Evolutionary conservation across 257 asterid species (phyloP).

Genomic region (Echium plantagineum): DNA sequence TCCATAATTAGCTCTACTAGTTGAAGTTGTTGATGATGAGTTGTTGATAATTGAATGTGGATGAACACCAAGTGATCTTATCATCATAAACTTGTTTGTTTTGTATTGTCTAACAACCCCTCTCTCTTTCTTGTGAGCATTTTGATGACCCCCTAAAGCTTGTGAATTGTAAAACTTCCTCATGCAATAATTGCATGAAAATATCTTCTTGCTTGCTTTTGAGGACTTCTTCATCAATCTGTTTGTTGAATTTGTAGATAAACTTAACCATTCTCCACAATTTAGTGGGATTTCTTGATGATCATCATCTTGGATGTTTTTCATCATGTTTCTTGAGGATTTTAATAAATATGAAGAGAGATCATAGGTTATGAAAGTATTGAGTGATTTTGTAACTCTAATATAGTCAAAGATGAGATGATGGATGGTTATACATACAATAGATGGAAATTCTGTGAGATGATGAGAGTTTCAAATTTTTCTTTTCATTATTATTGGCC

Average conservation of each 20-base stretch:
- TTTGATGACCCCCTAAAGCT: not conserved
- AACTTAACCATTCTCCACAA: not conserved
- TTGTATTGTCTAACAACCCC: not conserved
- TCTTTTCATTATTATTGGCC: too few species aligned
- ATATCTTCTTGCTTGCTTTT: not conserved
- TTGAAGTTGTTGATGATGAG: not conserved
- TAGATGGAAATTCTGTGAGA: too few species aligned
- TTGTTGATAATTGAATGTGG: not conserved
- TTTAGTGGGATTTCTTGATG: not conserved
- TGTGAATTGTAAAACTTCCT: not conserved
- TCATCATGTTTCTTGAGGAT: not conserved
- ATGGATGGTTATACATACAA: too few species aligned
- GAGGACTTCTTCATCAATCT: not conserved
- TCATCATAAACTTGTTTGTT: not conserved
- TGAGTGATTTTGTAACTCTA: not conserved
- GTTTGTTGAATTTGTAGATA: not conserved
- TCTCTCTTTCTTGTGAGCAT: not conserved
- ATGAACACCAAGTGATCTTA: not conserved
- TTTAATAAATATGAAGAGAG: too few species aligned
- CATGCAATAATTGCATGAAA: not conserved
- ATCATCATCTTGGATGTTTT: not conserved
- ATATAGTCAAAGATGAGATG: not conserved
- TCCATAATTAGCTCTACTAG: not conserved
- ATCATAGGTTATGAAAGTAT: not conserved
- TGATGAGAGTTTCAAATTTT: too few species aligned